Evolutionary conservation across 169 alveolate genomes (phyloP).

Genomic region (Babesia divergens): DNA sequence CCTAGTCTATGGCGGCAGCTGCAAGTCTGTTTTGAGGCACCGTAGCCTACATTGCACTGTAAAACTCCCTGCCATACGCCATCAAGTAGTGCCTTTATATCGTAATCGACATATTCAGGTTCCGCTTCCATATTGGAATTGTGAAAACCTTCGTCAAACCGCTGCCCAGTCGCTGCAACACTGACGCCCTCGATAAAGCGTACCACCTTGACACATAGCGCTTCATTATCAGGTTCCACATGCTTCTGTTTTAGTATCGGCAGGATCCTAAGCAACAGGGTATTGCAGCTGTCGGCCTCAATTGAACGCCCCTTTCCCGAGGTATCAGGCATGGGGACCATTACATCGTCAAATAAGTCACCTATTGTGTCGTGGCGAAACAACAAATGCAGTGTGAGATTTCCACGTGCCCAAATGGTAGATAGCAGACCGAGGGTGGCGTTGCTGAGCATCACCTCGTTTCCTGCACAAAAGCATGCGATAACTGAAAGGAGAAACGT

Average conservation of each 20-base stretch:
- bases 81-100: not conserved
- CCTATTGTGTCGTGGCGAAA: not conserved
- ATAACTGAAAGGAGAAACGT: not conserved
- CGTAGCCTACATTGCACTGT: not conserved
- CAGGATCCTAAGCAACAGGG: conserved; percentile 11
- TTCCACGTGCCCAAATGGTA: not conserved
- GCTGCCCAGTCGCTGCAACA: not conserved
- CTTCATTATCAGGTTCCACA: not conserved
- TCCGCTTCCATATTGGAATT: not conserved
- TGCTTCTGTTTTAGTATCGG: not conserved
- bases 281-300: conserved; percentile 14
- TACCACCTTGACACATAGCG: not conserved
- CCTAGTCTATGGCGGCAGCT: not conserved
- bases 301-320: not conserved
- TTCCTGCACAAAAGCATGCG: conserved; percentile 5
- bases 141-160: not conserved
- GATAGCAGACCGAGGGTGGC: not conserved
- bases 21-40: not conserved
- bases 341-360: not conserved
- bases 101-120: not conserved
- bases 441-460: conserved; percentile 8
- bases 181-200: not conserved
- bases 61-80: not conserved
- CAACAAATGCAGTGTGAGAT: not conserved
- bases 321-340: not conserved